These are phyloP conservation scores for Amphibolis antarctica DNA, from an alignment of 106 monocot species.

Conservation along the genomic window DNA sequence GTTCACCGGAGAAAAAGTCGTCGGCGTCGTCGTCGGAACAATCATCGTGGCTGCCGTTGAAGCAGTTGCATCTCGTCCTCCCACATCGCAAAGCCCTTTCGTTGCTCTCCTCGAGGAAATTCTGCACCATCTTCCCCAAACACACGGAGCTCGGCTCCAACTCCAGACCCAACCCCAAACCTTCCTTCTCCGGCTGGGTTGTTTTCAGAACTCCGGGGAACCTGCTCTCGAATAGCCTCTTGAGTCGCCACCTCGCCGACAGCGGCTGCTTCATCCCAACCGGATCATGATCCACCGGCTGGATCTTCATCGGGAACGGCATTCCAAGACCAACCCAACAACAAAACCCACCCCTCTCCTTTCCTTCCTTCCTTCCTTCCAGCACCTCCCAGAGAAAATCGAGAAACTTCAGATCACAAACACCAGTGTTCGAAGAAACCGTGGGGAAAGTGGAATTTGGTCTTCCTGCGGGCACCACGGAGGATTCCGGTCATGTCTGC, in stretches of 20 bases:
- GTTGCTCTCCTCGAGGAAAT: slow-evolving; percentile 67
- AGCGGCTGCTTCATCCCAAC: slow-evolving; percentile 8
- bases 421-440: too few relatives aligned
- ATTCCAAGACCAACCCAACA: slow-evolving; percentile 2
- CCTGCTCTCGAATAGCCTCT: slow-evolving; percentile 28
- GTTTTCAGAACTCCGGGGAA: too few relatives aligned
- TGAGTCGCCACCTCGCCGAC: slow-evolving; percentile 31
- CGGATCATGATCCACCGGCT: slow-evolving; percentile 29
- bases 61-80: slow-evolving; percentile 65
- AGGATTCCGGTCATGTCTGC: slow-evolving; percentile 1
- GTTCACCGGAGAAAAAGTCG: slow-evolving; percentile 14
- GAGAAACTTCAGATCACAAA: too few relatives aligned
- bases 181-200: slow-evolving; percentile 2
- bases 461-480: slow-evolving; percentile 1
- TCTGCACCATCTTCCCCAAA: slow-evolving; percentile 71
- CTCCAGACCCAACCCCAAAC: slow-evolving; percentile 6
- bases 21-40: slow-evolving; percentile 50
- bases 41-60: slow-evolving; percentile 60
- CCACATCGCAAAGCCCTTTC: slow-evolving; percentile 29
- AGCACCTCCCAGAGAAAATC: too few relatives aligned
- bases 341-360: too few relatives aligned
- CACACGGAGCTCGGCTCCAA: slow-evolving; percentile 68
- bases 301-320: slow-evolving; percentile 55
- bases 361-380: too few relatives aligned
- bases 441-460: slow-evolving; percentile 5